Evolutionary conservation across 345 rosid species (phyloP), one percentile per base, ranked within the genome.

Genomic region (Raphanus raphanistrum): DNA sequence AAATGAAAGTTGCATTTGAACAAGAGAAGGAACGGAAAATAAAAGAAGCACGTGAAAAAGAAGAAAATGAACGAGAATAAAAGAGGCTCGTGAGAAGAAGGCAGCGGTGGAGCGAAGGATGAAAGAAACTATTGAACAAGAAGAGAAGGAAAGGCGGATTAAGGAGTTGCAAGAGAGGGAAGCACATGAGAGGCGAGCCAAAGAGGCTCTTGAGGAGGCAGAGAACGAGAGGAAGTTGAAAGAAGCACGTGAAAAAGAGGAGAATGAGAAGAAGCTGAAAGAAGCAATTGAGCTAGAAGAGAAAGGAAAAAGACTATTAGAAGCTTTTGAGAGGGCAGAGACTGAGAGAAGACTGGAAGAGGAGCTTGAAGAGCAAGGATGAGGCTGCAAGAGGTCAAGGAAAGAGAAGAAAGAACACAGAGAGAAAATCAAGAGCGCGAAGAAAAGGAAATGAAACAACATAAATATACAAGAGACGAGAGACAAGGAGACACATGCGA

Each of bases 241-340:
- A 77, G 84, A 86, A 80, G 84, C 73, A 68, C 32, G n/a, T 83
- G 86, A 82, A 69, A 82, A 70, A 65, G 87, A 84, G 73, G 88
- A 85, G 83, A 66, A 33, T 70, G 82, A 80, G 71, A 83, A 68
- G 79, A 85, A 41, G 72, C 61, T 48, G 61, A 70, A 75, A 57
- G 82, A 78, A 72, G 82, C 79, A 78, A 63, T 57, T 43, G 87
- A 81, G 66, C 72, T 74, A 65, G 85, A 78, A 77, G 87, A 83
- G 52, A 77, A 74, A 70, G 85, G 79, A 28, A 83, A 43, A 66
- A 76, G 52, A 66, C 66, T 72, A 29, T 60, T 63, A 66, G 84
- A 78, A 70, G 82, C 71, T 36, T 33, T 57, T 54, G 79, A 72
- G 69, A 76, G 59, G 63, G 87, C 83, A 31, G 89, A 79, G 79